Evolutionary conservation across 495 filamentous ascomycete genomes (phyloP), one percentile per base, ranked within the genome.

Genomic region (Endocarpon pusillum): DNA sequence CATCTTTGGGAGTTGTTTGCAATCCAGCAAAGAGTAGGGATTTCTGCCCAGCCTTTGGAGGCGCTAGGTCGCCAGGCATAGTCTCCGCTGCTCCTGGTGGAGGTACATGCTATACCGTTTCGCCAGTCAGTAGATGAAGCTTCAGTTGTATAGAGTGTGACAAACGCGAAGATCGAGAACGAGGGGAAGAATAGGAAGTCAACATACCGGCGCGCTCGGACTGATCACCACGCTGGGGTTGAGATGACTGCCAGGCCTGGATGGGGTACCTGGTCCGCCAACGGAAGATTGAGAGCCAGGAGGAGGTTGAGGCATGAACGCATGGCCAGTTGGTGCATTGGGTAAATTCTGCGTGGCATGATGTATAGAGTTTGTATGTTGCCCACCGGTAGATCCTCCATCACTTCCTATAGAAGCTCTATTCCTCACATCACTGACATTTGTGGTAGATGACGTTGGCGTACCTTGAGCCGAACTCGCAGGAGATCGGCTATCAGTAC

Each of bases 21-120:
- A 96, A 69, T 30, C 86, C 73, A 52, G 94, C 83, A 55, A 87
- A 94, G 43, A 92, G 72, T 44, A 82, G 53, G 3, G 83, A 85
- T 57, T 94, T 97, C 44, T 73, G 68, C 17, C 80, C 80, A 25
- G 73, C 70, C 51, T 91, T 83, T 1, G 89, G 89, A 20, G 91
- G 89, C 19, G 84, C 85, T 36, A 99, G 79, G 51, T 99, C 89
- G 43, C 86, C 82, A 23, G 91, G 89, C 91, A 99, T 96, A 1
- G 87, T 93, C 61, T 99, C 89, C 30, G 85, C 74, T 28, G 86
- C 80, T 39, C 89, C 89, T 32, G 91, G 91, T 34, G 83, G 85
- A 41, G 89, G 85, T 21, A 82, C 66, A 62, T 97, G 91, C 86
- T 94, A 47, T 20, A 33, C 30, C 14, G 12, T 19, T 16, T 8